These are phyloP conservation scores for Fusarium guadeloupense DNA, from an alignment of 2,329 filamentous ascomycete species.

Conservation along the genomic window DNA sequence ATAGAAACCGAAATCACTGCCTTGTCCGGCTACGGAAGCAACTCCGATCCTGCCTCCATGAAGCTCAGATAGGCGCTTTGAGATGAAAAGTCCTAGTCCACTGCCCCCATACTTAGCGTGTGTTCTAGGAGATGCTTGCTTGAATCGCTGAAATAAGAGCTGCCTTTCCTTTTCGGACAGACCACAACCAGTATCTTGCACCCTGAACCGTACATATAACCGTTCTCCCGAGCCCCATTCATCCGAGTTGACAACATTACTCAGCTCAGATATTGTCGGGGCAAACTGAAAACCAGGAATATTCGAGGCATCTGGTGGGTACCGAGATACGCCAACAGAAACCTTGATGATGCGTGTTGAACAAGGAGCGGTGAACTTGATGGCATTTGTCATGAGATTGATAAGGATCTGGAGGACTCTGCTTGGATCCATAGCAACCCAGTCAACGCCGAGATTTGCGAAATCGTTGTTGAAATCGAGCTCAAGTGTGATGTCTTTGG, in stretches of 20 bases:
- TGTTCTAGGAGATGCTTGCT: constrained; percentile 63
- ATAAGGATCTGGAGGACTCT: constrained; percentile 81
- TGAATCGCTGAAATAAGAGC: constrained; percentile 72
- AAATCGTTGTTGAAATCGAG: constrained; percentile 70
- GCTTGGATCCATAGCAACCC: constrained; percentile 74
- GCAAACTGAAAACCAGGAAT: constrained; percentile 22
- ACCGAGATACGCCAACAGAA: constrained; percentile 56
- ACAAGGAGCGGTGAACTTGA: constrained; percentile 73
- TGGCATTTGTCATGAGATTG: constrained; percentile 80
- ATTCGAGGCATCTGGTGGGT: background rate
- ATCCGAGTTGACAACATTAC: constrained; percentile 27
- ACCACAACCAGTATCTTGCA: constrained; percentile 72
- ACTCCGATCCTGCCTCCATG: constrained; percentile 74
- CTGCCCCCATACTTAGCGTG: constrained; percentile 70
- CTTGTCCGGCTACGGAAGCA: constrained; percentile 64
- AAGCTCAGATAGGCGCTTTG: constrained; percentile 68
- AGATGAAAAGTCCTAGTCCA: constrained; percentile 72
- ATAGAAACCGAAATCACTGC: constrained; percentile 71
- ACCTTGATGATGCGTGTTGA: constrained; percentile 55
- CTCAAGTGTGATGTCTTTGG: constrained; percentile 70
- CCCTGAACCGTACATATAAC: constrained; percentile 58
- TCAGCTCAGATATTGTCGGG: constrained; percentile 8
- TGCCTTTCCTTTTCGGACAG: constrained; percentile 70
- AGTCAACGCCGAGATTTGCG: constrained; percentile 64
- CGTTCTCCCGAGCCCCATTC: constrained; percentile 48